Percentiles rank a stretch among this genome's conserved stretches.
Evolutionary conservation across 352 stramenopile species (phyloP).

Genomic region (Pythium sp.): DNA sequence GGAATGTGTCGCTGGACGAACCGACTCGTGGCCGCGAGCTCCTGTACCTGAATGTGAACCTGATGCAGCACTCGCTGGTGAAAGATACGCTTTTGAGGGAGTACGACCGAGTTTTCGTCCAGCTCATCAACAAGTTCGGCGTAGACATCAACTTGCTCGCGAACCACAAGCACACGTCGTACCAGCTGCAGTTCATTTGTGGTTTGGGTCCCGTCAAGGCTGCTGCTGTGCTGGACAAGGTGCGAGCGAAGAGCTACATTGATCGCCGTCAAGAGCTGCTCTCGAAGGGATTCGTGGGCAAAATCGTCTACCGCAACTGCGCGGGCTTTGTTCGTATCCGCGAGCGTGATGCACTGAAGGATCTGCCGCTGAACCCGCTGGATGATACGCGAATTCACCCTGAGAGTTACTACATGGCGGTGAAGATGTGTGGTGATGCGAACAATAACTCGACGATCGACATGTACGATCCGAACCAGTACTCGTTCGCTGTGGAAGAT

Average conservation of each 20-base stretch:
- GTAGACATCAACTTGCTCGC: conserved; percentile 88
- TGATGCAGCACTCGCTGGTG: conserved; percentile 84
- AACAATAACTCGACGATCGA: conserved; percentile 92
- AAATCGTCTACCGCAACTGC: conserved; percentile 88
- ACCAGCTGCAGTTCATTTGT: conserved; percentile 87
- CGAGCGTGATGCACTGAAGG: conserved; percentile 80
- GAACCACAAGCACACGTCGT: conserved; percentile 87
- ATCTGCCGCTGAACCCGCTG: conserved; percentile 80
- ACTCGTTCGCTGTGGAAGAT: conserved; percentile 89
- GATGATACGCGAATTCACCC: conserved; percentile 88
- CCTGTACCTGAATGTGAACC: conserved; percentile 82
- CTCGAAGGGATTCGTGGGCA: conserved; percentile 80
- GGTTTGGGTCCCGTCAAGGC: conserved; percentile 84
- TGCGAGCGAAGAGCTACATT: conserved; percentile 82
- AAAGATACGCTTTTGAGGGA: conserved; percentile 83
- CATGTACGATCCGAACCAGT: conserved; percentile 90
- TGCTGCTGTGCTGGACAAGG: conserved; percentile 73
- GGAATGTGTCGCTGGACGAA: conserved; percentile 76
- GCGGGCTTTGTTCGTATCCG: conserved; percentile 86
- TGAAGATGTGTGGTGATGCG: conserved; percentile 89
- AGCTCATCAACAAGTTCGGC: conserved; percentile 85
- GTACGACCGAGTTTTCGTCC: conserved; percentile 85
- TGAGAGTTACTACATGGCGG: conserved; percentile 90
- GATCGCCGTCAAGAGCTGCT: conserved; percentile 84
- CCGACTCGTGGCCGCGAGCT: conserved; percentile 75